Percentiles rank a stretch among this genome's conserved stretches.
Evolutionary conservation across 1,139 yeast species (phyloP).

Genomic region (Debaryomyces nepalensis): DNA sequence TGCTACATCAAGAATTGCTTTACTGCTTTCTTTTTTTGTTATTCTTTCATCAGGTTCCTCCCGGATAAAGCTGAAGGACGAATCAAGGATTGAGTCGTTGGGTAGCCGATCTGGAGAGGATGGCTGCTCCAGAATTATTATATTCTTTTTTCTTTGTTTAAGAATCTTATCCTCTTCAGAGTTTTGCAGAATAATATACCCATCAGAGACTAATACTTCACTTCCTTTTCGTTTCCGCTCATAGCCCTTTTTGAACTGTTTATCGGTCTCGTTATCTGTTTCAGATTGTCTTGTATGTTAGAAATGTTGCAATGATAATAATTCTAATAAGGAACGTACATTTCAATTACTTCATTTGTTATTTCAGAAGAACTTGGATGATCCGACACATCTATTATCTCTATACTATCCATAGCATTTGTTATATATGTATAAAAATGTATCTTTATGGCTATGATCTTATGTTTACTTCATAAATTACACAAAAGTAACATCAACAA

Average conservation of each 20-base stretch:
- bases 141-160: neutral
- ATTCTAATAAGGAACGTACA: constrained; percentile 22
- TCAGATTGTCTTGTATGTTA: constrained; percentile 16
- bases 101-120: neutral
- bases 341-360: constrained; percentile 23
- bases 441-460: neutral
- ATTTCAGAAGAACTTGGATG: constrained; percentile 11
- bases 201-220: neutral
- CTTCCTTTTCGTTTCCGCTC: neutral
- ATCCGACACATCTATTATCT: constrained; percentile 20
- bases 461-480: constrained; percentile 6
- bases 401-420: constrained; percentile 13
- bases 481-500: constrained; percentile 14
- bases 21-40: neutral
- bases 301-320: constrained; percentile 10
- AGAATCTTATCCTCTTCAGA: neutral
- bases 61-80: constrained; percentile 4
- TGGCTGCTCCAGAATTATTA: constrained; percentile 4
- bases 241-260: neutral
- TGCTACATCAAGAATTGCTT: constrained; percentile 23
- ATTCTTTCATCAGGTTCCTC: neutral
- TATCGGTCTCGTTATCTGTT: constrained; percentile 8
- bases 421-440: neutral
- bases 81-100: constrained; percentile 8
- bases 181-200: neutral